Conservation (phyloP, 495 filamentous ascomycete genomes). For the Penicillium salamii region DNA sequence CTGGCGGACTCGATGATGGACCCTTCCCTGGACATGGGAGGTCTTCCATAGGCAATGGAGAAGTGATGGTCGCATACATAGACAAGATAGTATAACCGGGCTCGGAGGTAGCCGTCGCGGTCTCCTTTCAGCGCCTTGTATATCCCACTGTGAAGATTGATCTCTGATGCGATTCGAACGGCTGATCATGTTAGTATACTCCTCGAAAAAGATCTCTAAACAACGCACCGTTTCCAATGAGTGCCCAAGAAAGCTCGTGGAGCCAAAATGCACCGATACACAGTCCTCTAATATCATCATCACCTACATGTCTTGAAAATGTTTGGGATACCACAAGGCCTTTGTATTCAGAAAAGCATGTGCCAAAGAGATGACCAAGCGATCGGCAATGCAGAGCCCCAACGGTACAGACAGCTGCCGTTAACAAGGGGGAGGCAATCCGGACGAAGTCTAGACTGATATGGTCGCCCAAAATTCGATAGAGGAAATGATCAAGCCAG, state of each 20-base stretch:
- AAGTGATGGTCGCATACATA: constrained; percentile 41
- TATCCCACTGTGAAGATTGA: constrained; percentile 32
- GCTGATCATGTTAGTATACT: constrained; percentile 19
- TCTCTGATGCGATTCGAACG: constrained; percentile 27
- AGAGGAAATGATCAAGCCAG: constrained; percentile 36
- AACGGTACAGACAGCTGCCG: constrained; percentile 31
- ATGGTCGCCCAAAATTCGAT: constrained; percentile 32
- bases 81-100: constrained; percentile 33
- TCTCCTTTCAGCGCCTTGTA: constrained; percentile 27
- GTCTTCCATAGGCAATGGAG: constrained; percentile 31
- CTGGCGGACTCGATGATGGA: constrained; percentile 22
- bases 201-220: background rate
- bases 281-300: constrained; percentile 31
- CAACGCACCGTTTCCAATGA: constrained; percentile 26
- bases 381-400: constrained; percentile 29
- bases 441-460: constrained; percentile 23
- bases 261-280: constrained; percentile 40
- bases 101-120: constrained; percentile 24
- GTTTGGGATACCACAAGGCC: constrained; percentile 15
- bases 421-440: constrained; percentile 26
- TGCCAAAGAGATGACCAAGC: constrained; percentile 26
- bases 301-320: constrained; percentile 19
- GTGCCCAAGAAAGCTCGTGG: constrained; percentile 30
- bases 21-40: constrained; percentile 34
- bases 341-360: constrained; percentile 27